Base-by-base conservation (phyloP, 495 filamentous ascomycete species). In the Aspergillus campestris region DNA sequence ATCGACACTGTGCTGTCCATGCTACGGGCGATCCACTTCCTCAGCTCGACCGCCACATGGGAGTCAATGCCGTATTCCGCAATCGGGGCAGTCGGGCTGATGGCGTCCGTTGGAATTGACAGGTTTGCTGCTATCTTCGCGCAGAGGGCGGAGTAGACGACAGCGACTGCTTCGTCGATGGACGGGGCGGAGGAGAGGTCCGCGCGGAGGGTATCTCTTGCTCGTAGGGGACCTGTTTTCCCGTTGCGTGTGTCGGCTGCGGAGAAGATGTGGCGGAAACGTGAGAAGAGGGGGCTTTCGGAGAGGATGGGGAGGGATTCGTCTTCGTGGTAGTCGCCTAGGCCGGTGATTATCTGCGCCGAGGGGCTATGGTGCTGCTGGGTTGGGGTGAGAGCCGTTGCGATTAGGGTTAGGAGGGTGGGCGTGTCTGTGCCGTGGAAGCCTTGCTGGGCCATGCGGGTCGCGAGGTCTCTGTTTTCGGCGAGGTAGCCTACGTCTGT, bases 401-500 rank as follows among this genome's bases (percentile, higher is more conserved):
- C 32, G 9, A 63, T 48, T 5, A 63, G 45, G 0, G 37, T 38
- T 39, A 63, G 13, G 4, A 61, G 39, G 0, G 53, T 61, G 15
- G 27, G 8, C 2, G 47, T 59, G 29, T 55, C 51, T 1, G 53
- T 61, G 24, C 58, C 53, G 9, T 59, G 44, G 36, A 63, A 62
- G 5, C 61, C 61, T 18, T 58, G 56, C 11, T 47, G 34, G 8
- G 44, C 32, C 58, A 62, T 64, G 30, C 48, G 54, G 9, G 42
- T 10, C 8, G 54, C 54, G 12, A 64, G 38, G 0, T 58, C 58
- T 10, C 44, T 40, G 40, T 62, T 59, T 11, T 60, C 47, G 18
- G 51, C 75, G 51, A 81, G 60, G 61, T 79, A 79, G 14, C 79
- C 79, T 0, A 73, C 73, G 34, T 77, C 75, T 1, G 67, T 70